Evolutionary conservation across 2,329 filamentous ascomycete species (phyloP), one percentile per base, ranked within the genome.

Genomic region (Cryoendolithus antarcticus): DNA sequence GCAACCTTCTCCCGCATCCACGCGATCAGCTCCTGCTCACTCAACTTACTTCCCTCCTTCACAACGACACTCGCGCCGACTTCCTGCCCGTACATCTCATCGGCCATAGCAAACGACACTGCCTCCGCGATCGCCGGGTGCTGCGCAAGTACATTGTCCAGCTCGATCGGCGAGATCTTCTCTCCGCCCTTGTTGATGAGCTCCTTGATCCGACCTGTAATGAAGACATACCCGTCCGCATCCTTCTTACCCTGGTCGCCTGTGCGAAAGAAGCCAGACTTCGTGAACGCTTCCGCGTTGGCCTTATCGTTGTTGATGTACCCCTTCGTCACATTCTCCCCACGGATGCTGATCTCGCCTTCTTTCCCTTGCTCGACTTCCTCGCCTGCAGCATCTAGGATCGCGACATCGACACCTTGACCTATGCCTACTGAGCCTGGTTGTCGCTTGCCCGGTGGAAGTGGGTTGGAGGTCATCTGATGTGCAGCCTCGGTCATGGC

Each of bases 401-500:
- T 88, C 57, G 70, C 75, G 41, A 91, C 66, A 47, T 86, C 80
- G 5, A 91, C 83, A 32, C 88, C 82, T 9, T 12, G 13, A 4
- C 82, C 82, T 28, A 89, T 56, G 9, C 84, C 84, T 4, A 91
- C 84, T 37, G 78, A 84, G 36, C 85, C 85, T 0, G 85, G 83
- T 64, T 81, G 79, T 49, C 82, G 75, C 19, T 36, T 27, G 4
- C 21, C 9, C 62, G 80, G 77, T 13, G 67, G 24, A 30, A 11
- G 77, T 38, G 66, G 66, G 43, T 69, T 69, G 19, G 78, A 82
- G 1, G 81, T 84, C 77, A 86, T 86, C 59, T 86, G 82, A 55
- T 86, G 81, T 6, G 85, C 76, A 6, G 83, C 84, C 64, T 91
- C 85, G 33, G 84, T 91, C 85, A 93, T 93, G 47, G 84, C 84